Evolutionary conservation across 2,329 filamentous ascomycete species (phyloP), one percentile per base, ranked within the genome.

Genomic region (Endothia cerciana): DNA sequence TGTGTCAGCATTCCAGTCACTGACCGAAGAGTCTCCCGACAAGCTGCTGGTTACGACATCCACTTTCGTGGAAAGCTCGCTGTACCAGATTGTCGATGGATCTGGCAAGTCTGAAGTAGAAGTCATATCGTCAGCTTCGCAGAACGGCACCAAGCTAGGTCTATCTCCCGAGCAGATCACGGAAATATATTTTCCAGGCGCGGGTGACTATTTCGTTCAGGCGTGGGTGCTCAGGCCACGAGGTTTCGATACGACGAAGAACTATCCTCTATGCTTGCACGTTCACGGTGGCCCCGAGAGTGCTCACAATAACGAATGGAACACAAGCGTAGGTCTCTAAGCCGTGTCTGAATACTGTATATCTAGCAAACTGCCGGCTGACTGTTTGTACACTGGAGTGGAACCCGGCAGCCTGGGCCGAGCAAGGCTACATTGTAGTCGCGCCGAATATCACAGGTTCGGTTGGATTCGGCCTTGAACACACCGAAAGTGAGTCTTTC

Each of bases 361-460:
- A 25, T 51, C 3, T 6, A 28, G 11, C 25, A 62, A 2, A 8
- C 1, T 13, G 17, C 7, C 6, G 36, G 28, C 51, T 55, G 17
- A 55, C 55, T 58, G n/a, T 4, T 22, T 40, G 10, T 38, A 38
- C 15, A n/a, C 13, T 36, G 28, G 74, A 85, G 69, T 85, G 81
- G 81, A 87, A 88, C 67, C 77, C 80, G 0, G 81, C 82, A 1
- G 76, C 85, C 3, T 88, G 85, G 76, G 86, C 86, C 4, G 84
- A 87, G 70, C 84, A 88, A 71, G 87, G 86, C 10, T 89, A 88
- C 66, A 77, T 88, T 11, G 82, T 87, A 1, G 77, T 89, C n/a
- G 77, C 81, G 6, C 87, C 87, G 3, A 88, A 88, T 69, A 82
- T 86, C 2, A 84, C 84, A 0, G 87, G 86, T 25, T 87, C 84